Evolutionary conservation across 1,284 basidiomycete genomes (phyloP).

Genomic region (Rhizoctonia solani): DNA sequence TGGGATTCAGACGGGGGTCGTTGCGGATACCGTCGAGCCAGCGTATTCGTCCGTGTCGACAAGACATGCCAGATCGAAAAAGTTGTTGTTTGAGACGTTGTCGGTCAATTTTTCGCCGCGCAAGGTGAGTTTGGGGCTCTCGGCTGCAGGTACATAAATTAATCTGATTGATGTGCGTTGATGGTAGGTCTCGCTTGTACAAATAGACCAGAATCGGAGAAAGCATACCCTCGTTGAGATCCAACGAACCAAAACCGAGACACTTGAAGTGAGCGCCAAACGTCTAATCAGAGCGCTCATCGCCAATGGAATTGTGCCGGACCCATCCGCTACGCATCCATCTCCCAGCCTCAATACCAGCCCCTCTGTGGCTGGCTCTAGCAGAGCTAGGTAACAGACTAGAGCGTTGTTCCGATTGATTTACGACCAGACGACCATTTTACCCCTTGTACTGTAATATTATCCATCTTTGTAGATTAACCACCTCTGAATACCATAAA

Average conservation of each 20-base stretch:
- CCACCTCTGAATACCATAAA: neutral
- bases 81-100: constrained; percentile 57
- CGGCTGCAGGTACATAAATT: neutral
- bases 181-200: constrained; percentile 11
- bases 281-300: constrained; percentile 31
- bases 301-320: constrained; percentile 29
- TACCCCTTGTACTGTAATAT: neutral
- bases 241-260: constrained; percentile 21
- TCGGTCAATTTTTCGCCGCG: constrained; percentile 62
- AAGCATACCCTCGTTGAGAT: constrained; percentile 31
- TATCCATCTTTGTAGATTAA: neutral
- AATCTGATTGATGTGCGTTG: neutral
- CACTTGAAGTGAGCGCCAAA: constrained; percentile 32
- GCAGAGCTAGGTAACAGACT: neutral
- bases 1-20: constrained; percentile 59
- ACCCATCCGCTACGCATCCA: constrained; percentile 5
- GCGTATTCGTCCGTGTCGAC: constrained; percentile 36
- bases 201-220: constrained; percentile 16
- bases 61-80: constrained; percentile 30
- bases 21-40: constrained; percentile 43
- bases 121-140: constrained; percentile 58
- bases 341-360: neutral
- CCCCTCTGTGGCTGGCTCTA: neutral
- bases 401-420: neutral
- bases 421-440: neutral